Evolutionary conservation across 2,329 filamentous ascomycete genomes (phyloP).

Genomic region (Coniochaeta pulveracea): DNA sequence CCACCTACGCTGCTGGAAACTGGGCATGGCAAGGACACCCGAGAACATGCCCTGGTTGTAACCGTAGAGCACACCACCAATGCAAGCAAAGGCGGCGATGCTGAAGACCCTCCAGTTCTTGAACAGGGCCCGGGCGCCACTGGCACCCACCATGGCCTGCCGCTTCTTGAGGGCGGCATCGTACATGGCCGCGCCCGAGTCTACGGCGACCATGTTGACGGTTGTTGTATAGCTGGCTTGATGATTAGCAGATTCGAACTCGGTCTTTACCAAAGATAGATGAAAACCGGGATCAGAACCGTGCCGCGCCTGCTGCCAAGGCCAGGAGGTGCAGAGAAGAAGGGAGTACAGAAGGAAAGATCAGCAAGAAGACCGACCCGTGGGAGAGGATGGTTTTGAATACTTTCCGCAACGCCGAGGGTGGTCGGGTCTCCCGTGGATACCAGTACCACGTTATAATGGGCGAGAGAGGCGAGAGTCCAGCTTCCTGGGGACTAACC

Average conservation of each 20-base stretch:
- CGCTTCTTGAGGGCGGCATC: constrained; percentile 41
- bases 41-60: constrained; percentile 72
- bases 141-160: constrained; percentile 40
- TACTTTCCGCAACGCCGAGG: no score
- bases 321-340: no score
- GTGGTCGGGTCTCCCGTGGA: no score
- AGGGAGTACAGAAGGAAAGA: no score
- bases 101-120: constrained; percentile 50
- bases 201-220: constrained; percentile 23
- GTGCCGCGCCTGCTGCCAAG: no score
- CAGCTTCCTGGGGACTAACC: no score
- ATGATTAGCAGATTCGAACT: no score
- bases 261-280: no score
- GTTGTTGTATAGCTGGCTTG: background rate
- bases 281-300: no score
- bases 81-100: constrained; percentile 51
- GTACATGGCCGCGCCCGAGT: constrained; percentile 23
- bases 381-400: background rate
- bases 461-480: no score
- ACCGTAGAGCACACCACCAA: constrained; percentile 52
- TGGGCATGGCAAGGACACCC: constrained; percentile 50
- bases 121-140: constrained; percentile 38
- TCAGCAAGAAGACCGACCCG: no score
- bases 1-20: constrained; percentile 37
- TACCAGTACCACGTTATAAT: no score